A percentile compares a stretch with the other conserved stretches of the same genome.
Evolutionary conservation across 441 rosid genomes (phyloP).

Genomic region (Arabidopsis lyrata): DNA sequence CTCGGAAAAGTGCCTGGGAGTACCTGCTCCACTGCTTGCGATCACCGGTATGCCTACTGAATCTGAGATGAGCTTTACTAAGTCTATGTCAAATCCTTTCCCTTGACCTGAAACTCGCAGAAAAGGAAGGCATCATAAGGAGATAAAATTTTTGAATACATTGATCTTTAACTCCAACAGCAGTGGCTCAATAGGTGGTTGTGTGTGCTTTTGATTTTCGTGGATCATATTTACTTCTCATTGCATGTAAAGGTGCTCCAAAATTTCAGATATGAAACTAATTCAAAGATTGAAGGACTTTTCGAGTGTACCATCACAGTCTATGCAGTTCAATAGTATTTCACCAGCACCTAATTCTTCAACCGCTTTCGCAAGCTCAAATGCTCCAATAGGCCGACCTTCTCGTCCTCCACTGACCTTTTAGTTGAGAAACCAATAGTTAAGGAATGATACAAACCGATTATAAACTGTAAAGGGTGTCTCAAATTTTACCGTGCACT

Average conservation of each 20-base stretch:
- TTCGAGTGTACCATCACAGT: slow-evolving; percentile 71
- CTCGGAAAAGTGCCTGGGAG: slow-evolving; percentile 80
- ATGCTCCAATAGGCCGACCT: slow-evolving; percentile 96
- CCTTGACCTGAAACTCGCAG: slow-evolving; percentile 79
- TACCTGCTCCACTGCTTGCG: slow-evolving; percentile 97
- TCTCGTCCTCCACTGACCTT: slow-evolving; percentile 98
- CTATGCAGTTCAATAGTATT: slow-evolving; percentile 91
- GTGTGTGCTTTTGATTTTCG: slow-evolving; percentile 6
- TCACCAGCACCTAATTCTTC: slow-evolving; percentile 98
- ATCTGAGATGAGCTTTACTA: slow-evolving; percentile 80
- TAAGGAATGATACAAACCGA: slow-evolving; percentile 15
- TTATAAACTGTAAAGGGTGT: slow-evolving; percentile 9
- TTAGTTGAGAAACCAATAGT: slow-evolving; percentile 33
- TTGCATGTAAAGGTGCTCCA: neutral
- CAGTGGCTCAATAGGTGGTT: neutral
- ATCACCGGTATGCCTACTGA: slow-evolving; percentile 94
- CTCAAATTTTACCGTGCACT: slow-evolving; percentile 81
- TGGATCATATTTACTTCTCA: neutral
- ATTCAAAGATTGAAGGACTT: neutral
- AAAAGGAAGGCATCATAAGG: slow-evolving; percentile 24
- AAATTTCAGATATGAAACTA: neutral
- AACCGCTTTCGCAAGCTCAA: slow-evolving; percentile 96
- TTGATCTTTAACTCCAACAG: slow-evolving; percentile 6
- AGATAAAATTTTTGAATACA: neutral
- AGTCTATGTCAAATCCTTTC: slow-evolving; percentile 84